These are phyloP conservation scores for Nidularia pulvinata DNA, from an alignment of 768 basidiomycete species.

Conservation along the genomic window DNA sequence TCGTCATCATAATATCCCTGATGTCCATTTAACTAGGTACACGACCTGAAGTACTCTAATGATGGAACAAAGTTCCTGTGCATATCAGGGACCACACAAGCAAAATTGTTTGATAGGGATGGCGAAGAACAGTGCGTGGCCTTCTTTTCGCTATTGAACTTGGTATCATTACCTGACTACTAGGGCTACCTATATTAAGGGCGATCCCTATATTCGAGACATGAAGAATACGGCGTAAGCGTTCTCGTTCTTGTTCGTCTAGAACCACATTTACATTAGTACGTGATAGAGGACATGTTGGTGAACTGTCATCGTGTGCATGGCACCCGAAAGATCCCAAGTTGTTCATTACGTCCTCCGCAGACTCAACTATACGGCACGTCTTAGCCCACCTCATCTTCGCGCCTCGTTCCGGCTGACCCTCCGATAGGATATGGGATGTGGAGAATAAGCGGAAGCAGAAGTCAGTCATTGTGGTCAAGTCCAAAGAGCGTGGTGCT, in stretches of 20 bases:
- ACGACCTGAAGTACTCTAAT: slow-evolving; percentile 88
- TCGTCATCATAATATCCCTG: too few relatives aligned
- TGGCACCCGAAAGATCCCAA: slow-evolving; percentile 92
- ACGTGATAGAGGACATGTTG: slow-evolving; percentile 82
- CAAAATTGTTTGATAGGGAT: slow-evolving; percentile 89
- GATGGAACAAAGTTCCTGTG: slow-evolving; percentile 87
- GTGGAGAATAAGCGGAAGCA: slow-evolving; percentile 91
- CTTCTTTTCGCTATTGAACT: slow-evolving; percentile 9
- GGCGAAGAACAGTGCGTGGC: slow-evolving; percentile 87
- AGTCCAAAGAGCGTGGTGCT: slow-evolving; percentile 93
- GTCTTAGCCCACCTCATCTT: slow-evolving; percentile 6
- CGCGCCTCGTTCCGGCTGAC: not conserved
- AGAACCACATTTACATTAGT: not conserved
- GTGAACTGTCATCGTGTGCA: slow-evolving; percentile 84
- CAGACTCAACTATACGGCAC: slow-evolving; percentile 93
- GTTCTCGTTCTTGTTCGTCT: slow-evolving; percentile 4
- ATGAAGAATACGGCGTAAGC: slow-evolving; percentile 98
- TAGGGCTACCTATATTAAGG: slow-evolving; percentile 85
- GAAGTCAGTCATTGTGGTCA: slow-evolving; percentile 94
- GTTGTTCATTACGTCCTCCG: slow-evolving; percentile 90
- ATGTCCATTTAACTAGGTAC: slow-evolving; percentile 50
- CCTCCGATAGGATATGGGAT: slow-evolving; percentile 82
- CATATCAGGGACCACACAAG: slow-evolving; percentile 85
- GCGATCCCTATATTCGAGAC: slow-evolving; percentile 97
- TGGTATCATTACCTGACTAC: slow-evolving; percentile 48